phyloP scores from a whole-genome alignment of 108 stramenopile genomes.

The Discostella stelligeroides region DNA sequence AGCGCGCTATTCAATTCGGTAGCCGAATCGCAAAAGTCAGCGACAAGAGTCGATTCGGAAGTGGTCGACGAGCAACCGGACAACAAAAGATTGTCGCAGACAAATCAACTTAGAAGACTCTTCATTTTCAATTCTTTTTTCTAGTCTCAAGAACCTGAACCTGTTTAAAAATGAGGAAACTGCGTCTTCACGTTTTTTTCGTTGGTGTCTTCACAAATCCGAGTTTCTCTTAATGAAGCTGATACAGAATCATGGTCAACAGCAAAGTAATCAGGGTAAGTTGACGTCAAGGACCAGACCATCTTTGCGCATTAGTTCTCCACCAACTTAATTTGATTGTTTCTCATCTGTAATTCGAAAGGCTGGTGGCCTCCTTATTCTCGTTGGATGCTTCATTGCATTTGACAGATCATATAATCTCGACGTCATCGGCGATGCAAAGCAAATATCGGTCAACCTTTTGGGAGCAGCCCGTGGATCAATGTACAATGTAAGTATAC shows the following conservation, averaged over 20 bases:
- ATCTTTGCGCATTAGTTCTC: background rate
- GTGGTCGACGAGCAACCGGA: conserved; percentile 75
- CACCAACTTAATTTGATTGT: conserved; percentile 5
- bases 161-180: too few species aligned
- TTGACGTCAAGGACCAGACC: background rate
- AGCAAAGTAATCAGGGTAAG: conserved; percentile 44
- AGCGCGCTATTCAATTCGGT: conserved; percentile 97
- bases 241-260: conserved; percentile 36
- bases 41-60: conserved; percentile 85
- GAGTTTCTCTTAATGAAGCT: background rate
- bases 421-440: conserved; percentile 16
- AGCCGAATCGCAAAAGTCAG: conserved; percentile 87
- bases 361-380: conserved; percentile 46
- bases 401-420: conserved; percentile 25
- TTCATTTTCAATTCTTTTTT: background rate
- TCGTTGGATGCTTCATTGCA: conserved; percentile 35
- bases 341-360: conserved; percentile 4
- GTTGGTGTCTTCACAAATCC: background rate
- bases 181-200: too few species aligned
- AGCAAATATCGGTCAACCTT: conserved; percentile 12
- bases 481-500: conserved; percentile 52
- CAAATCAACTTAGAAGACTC: background rate
- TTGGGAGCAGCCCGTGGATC: conserved; percentile 42
- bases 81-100: conserved; percentile 9
- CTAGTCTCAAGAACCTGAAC: too few species aligned